A percentile compares a stretch with the other conserved stretches of the same genome.
Evolutionary conservation across 2,329 filamentous ascomycete genomes (phyloP).

Genomic region (Alternaria metachromatica): DNA sequence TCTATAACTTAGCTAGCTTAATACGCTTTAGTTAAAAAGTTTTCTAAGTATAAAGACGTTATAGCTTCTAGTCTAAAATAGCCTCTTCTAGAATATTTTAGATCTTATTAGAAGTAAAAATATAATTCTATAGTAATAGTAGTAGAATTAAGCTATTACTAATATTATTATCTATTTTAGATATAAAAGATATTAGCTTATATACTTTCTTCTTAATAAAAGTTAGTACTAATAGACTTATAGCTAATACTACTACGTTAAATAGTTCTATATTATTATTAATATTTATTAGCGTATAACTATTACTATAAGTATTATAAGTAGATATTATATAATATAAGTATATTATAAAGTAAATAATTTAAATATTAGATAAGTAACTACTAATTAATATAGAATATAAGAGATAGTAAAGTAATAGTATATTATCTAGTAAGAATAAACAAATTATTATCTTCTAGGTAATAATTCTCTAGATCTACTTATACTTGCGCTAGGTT

Average conservation of each 20-base stretch:
- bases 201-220: too few relatives aligned
- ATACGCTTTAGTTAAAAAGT: neutral
- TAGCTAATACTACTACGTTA: neutral
- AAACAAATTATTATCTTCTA: too few relatives aligned
- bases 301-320: neutral
- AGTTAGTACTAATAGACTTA: neutral
- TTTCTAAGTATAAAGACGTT: too few relatives aligned
- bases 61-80: neutral
- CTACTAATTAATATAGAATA: too few relatives aligned
- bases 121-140: neutral
- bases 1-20: neutral
- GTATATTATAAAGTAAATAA: neutral
- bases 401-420: too few relatives aligned
- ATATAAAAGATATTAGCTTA: neutral
- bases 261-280: neutral
- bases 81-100: neutral
- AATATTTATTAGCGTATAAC: neutral
- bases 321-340: neutral
- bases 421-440: too few relatives aligned
- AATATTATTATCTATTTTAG: neutral
- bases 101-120: neutral
- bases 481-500: too few relatives aligned
- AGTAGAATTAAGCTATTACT: neutral
- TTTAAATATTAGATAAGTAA: neutral
- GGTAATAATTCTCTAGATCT: too few relatives aligned